Evolutionary conservation across 164 flowering plant species (phyloP), one percentile per base, ranked within the genome.

Genomic region (Magnolia officinalis): DNA sequence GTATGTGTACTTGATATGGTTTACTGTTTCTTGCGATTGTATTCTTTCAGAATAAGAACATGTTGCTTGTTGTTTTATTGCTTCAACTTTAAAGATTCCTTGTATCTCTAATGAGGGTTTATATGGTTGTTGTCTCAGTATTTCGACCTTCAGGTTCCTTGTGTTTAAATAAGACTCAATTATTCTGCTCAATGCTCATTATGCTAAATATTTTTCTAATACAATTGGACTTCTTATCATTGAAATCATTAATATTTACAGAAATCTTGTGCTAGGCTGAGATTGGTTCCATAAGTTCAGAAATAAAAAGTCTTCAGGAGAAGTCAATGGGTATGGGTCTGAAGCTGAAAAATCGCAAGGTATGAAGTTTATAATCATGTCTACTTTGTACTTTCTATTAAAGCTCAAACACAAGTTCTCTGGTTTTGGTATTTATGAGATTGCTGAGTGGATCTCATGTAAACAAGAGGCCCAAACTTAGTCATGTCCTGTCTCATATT

Each of bases 321-420:
- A 94, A 92, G 83, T 96, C 99, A 29, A 92, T 94, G 98, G 98
- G 91, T 81, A 96, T 96, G 99, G 97, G 98, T 76, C 84, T 94
- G 80, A 96, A 88, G 91, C 87, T 96, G 78, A 94, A 94, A 85
- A 96, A 96, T 83, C 97, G 99, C 77, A 96, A 93, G 99, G 99
- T 96, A 90, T 75, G 49, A 8, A 23, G 6, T 72, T 4, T 2
- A 16, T 49, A 59, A 9, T 76, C 55, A 19, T 31, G 19, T 70
- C 71, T 68, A 68, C 71, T 14, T 67, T 68, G 31, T 7, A 31
- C 45, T 1, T 14, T 68, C 45, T 68, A 68, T 23, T 21, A 11
- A 11, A 59, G 11, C n/a, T 59, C n/a, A 14, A 10, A 59, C 4
- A 65, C 29, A 65, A 13, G 24, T 10, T 23, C 29, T 6, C 68